Evolutionary conservation across 768 basidiomycete species (phyloP).

Genomic region (Naganishia friedmannii): DNA sequence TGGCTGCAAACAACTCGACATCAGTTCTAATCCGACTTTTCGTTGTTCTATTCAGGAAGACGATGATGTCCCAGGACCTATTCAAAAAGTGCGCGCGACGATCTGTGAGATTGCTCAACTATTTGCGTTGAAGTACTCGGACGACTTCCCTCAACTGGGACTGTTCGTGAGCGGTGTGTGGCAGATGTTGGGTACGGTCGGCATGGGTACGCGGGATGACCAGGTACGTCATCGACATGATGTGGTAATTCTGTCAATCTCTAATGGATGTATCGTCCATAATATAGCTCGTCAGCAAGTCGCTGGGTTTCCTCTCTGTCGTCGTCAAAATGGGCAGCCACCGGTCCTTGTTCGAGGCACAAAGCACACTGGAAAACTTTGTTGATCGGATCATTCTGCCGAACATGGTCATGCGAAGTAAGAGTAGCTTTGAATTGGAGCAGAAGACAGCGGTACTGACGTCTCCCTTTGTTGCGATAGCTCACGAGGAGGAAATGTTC

Average conservation of each 20-base stretch:
- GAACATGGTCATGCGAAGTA: constrained; percentile 76
- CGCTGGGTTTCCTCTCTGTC: constrained; percentile 84
- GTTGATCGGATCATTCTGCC: constrained; percentile 88
- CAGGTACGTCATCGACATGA: constrained; percentile 56
- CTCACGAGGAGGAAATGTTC: constrained; percentile 89
- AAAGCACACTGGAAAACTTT: constrained; percentile 75
- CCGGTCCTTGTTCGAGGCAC: constrained; percentile 67
- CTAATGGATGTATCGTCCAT: constrained; percentile 38
- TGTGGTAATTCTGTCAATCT: background rate
- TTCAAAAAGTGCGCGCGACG: constrained; percentile 82
- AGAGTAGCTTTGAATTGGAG: constrained; percentile 30
- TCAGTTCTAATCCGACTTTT: background rate
- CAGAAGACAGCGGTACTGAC: background rate
- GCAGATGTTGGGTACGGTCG: constrained; percentile 68
- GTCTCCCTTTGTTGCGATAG: constrained; percentile 47
- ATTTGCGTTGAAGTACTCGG: constrained; percentile 52
- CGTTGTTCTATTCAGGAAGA: constrained; percentile 55
- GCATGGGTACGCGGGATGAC: constrained; percentile 69
- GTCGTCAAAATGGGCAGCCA: constrained; percentile 86
- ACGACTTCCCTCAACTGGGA: constrained; percentile 54
- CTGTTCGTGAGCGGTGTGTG: constrained; percentile 82
- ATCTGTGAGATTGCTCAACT: constrained; percentile 91
- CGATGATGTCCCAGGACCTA: constrained; percentile 74
- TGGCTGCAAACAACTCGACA: background rate
- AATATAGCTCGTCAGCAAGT: constrained; percentile 72